Conservation (phyloP, 768 basidiomycete species). For the Termitomyces sp. region DNA sequence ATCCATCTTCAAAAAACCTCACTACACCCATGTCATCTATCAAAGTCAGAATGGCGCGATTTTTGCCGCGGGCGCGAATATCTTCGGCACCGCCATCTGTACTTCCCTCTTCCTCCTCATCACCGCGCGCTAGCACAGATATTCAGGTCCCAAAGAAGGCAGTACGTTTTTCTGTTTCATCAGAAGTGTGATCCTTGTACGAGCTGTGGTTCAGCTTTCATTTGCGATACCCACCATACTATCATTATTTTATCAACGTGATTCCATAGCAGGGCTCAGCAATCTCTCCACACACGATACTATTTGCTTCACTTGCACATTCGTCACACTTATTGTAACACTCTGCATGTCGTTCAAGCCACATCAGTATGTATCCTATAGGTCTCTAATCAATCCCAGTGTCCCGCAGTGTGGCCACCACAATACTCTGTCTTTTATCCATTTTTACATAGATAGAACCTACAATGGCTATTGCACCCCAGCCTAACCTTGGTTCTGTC, state of each 20-base stretch:
- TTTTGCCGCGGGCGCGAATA: constrained; percentile 39
- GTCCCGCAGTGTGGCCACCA: not conserved
- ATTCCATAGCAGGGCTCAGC: not conserved
- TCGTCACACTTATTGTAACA: constrained; percentile 10
- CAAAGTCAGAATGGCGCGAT: constrained; percentile 46
- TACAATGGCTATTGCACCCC: no score
- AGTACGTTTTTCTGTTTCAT: constrained; percentile 46
- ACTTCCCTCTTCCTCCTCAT: constrained; percentile 25
- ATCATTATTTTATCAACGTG: constrained; percentile 13
- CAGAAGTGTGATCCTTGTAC: constrained; percentile 6
- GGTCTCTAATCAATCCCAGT: not conserved
- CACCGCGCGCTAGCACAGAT: constrained; percentile 33
- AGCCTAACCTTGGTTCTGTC: not conserved
- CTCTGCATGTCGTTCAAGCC: not conserved
- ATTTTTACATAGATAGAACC: no score
- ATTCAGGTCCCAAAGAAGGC: constrained; percentile 43
- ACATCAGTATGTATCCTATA: not conserved
- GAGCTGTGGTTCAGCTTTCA: not conserved
- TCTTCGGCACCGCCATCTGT: constrained; percentile 31
- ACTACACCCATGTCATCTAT: constrained; percentile 13
- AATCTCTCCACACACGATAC: not conserved
- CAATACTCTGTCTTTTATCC: no score
- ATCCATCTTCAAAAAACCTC: constrained; percentile 20
- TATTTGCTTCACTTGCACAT: constrained; percentile 5
- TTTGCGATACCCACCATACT: constrained; percentile 14